Conservation (phyloP, 768 basidiomycete genomes). For the Dentipellis fragilis region DNA sequence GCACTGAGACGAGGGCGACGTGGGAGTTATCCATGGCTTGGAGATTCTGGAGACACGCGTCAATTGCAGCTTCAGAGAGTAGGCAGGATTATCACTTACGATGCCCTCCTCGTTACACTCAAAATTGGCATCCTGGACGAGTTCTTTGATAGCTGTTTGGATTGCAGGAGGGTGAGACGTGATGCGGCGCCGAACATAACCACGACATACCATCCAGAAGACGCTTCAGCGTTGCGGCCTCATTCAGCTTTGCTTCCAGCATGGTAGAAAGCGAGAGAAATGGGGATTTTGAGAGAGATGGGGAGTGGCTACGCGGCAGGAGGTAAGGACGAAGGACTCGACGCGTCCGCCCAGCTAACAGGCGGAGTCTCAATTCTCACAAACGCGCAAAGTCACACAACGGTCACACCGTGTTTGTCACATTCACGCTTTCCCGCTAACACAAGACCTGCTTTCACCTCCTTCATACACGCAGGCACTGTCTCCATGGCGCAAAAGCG, state of each 20-base stretch:
- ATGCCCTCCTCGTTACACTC: conserved; percentile 95
- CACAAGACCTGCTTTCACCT: too few relatives aligned
- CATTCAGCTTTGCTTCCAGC: conserved; percentile 86
- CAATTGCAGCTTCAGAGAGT: neutral
- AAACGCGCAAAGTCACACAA: neutral
- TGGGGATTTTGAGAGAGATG: neutral
- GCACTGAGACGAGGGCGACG: conserved; percentile 90
- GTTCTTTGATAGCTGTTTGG: conserved; percentile 83
- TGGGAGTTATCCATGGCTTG: conserved; percentile 99
- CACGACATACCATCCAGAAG: conserved; percentile 72
- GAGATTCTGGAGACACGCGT: conserved; percentile 40
- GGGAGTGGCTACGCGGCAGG: neutral
- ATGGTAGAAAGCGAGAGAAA: conserved; percentile 26
- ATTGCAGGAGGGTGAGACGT: conserved; percentile 1
- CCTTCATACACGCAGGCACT: too few relatives aligned
- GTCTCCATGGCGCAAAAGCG: too few relatives aligned
- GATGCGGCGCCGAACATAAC: neutral
- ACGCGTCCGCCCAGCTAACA: neutral
- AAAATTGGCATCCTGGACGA: conserved; percentile 96
- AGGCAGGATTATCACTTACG: conserved; percentile 26
- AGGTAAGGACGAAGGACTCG: neutral
- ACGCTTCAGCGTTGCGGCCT: conserved; percentile 86
- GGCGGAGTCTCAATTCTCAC: neutral
- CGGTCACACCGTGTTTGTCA: conserved; percentile 6
- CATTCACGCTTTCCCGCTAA: neutral